Evolutionary conservation across 768 basidiomycete species (phyloP).

Genomic region (Phaeotremella fagi): DNA sequence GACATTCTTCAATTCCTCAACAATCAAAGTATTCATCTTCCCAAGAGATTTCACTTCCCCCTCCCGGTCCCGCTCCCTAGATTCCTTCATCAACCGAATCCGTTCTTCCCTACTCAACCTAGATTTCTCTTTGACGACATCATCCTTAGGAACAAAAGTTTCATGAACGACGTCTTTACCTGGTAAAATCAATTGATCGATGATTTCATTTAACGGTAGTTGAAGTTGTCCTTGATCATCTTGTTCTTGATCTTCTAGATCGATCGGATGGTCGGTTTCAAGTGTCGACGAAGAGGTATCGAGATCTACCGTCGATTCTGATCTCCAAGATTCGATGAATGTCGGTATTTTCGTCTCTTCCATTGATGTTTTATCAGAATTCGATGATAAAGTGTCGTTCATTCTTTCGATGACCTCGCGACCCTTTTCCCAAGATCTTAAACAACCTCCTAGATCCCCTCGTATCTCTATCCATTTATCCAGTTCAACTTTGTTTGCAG

Average conservation of each 20-base stretch:
- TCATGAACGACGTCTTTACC: constrained; percentile 41
- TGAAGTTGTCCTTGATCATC: constrained; percentile 4
- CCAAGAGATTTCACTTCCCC: neutral
- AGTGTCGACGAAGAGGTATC: constrained; percentile 2
- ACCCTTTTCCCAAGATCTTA: constrained; percentile 42
- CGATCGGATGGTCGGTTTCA: neutral
- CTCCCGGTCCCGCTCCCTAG: constrained; percentile 12
- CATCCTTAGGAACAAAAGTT: neutral
- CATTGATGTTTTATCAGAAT: neutral
- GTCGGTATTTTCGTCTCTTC: neutral
- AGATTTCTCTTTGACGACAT: constrained; percentile 1
- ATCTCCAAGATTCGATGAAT: constrained; percentile 10
- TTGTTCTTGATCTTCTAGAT: too few species aligned
- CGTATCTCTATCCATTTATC: constrained; percentile 24
- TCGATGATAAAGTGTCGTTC: neutral
- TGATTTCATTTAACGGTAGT: constrained; percentile 5
- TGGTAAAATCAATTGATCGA: constrained; percentile 19
- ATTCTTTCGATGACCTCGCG: constrained; percentile 20
- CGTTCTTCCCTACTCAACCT: constrained; percentile 36
- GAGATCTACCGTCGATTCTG: constrained; percentile 1
- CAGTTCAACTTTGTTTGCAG: neutral
- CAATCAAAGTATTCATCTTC: constrained; percentile 15
- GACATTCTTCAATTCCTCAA: constrained; percentile 35
- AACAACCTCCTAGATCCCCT: constrained; percentile 25
- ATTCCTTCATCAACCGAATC: constrained; percentile 23